phyloP scores from a whole-genome alignment of 2,329 filamentous ascomycete species.

The Gremmenia infestans region DNA sequence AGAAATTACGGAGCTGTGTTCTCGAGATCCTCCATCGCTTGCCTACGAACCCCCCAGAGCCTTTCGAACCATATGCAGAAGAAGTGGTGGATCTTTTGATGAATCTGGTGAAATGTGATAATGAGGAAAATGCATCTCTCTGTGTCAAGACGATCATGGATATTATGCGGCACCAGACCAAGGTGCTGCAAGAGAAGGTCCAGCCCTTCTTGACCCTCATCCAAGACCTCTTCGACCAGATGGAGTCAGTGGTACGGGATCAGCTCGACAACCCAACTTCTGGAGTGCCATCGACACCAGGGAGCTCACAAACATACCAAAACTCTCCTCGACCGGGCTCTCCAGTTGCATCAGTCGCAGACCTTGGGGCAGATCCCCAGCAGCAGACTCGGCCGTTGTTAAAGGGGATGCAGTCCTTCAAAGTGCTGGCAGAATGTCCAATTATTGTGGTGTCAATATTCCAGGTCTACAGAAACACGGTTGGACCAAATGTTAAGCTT shows the following conservation, averaged over 20 bases:
- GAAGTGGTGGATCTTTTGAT: slow-evolving; percentile 90
- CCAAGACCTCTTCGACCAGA: slow-evolving; percentile 90
- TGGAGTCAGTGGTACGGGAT: slow-evolving; percentile 91
- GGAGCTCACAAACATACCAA: slow-evolving; percentile 67
- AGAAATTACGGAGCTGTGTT: slow-evolving; percentile 88
- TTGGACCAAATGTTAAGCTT: slow-evolving; percentile 77
- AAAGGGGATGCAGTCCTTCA: slow-evolving; percentile 98
- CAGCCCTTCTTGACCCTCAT: slow-evolving; percentile 89
- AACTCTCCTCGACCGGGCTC: slow-evolving; percentile 80
- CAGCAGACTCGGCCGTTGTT: slow-evolving; percentile 76
- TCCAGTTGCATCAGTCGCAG: slow-evolving; percentile 74
- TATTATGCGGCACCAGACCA: slow-evolving; percentile 86
- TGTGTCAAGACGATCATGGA: slow-evolving; percentile 99
- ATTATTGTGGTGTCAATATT: slow-evolving; percentile 99
- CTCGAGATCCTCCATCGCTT: slow-evolving; percentile 93
- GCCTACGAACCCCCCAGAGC: slow-evolving; percentile 67
- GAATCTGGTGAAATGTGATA: slow-evolving; percentile 82
- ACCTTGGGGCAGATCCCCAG: slow-evolving; percentile 75
- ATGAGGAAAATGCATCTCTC: slow-evolving; percentile 97
- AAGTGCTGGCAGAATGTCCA: slow-evolving; percentile 93
- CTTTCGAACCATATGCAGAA: slow-evolving; percentile 80
- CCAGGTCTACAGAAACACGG: slow-evolving; percentile 79
- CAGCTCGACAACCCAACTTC: slow-evolving; percentile 78
- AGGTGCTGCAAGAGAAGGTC: slow-evolving; percentile 73
- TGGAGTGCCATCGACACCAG: slow-evolving; percentile 61